Percentiles rank a stretch among this genome's conserved stretches.
These are phyloP conservation scores for Tolypocladium endophyticum DNA, from an alignment of 2,329 filamentous ascomycete species.

Conservation along the genomic window DNA sequence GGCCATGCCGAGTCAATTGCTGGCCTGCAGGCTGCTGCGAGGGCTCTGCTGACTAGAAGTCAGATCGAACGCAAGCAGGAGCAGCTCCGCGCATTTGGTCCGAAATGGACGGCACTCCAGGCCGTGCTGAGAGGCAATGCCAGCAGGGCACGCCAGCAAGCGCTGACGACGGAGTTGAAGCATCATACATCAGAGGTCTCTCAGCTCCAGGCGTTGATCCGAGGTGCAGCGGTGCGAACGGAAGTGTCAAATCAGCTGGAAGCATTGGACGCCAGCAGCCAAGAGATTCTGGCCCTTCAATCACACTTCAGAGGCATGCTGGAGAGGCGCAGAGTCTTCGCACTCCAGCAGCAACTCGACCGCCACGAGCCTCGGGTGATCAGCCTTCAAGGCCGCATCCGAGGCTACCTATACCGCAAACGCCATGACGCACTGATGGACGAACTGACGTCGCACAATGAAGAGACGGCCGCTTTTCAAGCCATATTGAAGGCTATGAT, in stretches of 20 bases:
- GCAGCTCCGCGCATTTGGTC: conserved; percentile 37
- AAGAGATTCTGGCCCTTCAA: conserved; percentile 42
- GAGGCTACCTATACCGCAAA: conserved; percentile 56
- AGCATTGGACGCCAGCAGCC: conserved; percentile 33
- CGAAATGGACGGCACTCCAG: conserved; percentile 37
- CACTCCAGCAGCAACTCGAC: conserved; percentile 44
- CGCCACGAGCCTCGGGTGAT: conserved; percentile 45
- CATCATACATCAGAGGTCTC: conserved; percentile 31
- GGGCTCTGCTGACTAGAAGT: conserved; percentile 50
- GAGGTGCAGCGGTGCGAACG: conserved; percentile 44
- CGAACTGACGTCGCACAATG: conserved; percentile 57
- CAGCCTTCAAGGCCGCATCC: conserved; percentile 54
- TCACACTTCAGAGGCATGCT: conserved; percentile 52
- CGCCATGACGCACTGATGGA: conserved; percentile 53
- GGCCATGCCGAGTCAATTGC: conserved; percentile 38
- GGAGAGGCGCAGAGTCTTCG: conserved; percentile 36
- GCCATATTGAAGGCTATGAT: conserved; percentile 70
- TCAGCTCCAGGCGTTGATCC: conserved; percentile 39
- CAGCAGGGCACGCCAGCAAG: conserved; percentile 31
- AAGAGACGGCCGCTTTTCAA: conserved; percentile 61
- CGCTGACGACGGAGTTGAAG: conserved; percentile 37
- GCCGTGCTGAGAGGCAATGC: conserved; percentile 34
- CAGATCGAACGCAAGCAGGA: conserved; percentile 40
- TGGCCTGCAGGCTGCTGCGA: conserved; percentile 54
- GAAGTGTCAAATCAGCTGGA: conserved; percentile 37